Conservation (phyloP, 345 rosid genomes). For the Garcia nutans region DNA sequence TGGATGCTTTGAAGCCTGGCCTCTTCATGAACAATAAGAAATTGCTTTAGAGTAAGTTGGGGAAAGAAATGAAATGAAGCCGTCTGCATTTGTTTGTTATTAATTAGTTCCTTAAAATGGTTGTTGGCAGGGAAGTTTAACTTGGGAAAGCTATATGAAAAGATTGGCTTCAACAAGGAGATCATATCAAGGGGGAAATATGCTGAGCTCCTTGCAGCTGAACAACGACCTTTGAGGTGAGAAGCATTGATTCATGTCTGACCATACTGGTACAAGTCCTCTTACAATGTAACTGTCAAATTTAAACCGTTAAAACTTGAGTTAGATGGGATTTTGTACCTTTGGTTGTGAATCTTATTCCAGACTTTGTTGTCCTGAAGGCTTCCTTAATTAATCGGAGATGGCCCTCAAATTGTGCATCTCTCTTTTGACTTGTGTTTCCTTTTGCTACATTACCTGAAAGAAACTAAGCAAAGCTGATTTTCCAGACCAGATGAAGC, state of each 20-base stretch:
- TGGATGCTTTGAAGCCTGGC: background rate
- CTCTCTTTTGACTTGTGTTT: slow-evolving; percentile 7
- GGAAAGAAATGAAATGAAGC: background rate
- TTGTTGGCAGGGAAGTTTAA: slow-evolving; percentile 68
- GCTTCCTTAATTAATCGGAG: background rate
- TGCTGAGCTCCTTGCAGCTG: slow-evolving; percentile 88
- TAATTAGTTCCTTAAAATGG: background rate
- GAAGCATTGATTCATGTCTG: slow-evolving; percentile 18
- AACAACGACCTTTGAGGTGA: slow-evolving; percentile 85
- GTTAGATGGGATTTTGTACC: background rate
- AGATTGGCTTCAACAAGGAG: slow-evolving; percentile 90
- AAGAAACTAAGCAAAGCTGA: slow-evolving; percentile 12
- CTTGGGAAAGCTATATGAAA: slow-evolving; percentile 79
- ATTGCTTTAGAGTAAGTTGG: background rate
- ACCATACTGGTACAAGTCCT: background rate
- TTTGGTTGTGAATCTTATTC: background rate
- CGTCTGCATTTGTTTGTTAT: background rate
- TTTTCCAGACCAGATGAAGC: slow-evolving; percentile 84
- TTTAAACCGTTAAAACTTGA: background rate
- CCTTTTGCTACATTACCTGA: slow-evolving; percentile 6
- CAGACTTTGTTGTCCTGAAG: background rate
- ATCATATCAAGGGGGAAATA: slow-evolving; percentile 86
- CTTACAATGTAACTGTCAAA: background rate
- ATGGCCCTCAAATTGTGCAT: background rate
- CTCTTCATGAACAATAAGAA: background rate